A percentile compares a stretch with the other conserved stretches of the same genome.
These are phyloP conservation scores for Serendipita sp. DNA, from an alignment of 768 basidiomycete species.

Conservation along the genomic window DNA sequence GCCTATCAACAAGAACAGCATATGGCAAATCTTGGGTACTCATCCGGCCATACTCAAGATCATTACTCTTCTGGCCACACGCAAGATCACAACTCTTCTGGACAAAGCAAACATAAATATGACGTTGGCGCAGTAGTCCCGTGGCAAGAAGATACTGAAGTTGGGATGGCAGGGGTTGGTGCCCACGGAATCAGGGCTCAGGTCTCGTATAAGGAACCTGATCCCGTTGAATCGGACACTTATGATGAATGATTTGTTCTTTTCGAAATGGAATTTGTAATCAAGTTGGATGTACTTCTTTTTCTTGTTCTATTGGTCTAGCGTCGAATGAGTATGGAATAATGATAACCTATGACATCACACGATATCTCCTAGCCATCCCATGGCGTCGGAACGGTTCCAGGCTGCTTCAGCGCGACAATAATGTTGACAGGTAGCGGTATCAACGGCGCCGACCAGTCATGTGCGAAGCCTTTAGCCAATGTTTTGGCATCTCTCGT, in stretches of 20 bases:
- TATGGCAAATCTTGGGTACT: too few relatives aligned
- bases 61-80: not conserved
- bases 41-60: too few relatives aligned
- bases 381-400: not conserved
- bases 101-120: not conserved
- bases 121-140: not conserved
- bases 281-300: not conserved
- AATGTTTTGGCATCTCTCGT: not conserved
- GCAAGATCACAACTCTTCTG: not conserved
- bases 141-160: slow-evolving; percentile 2
- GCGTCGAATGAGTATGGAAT: too few relatives aligned
- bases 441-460: not conserved
- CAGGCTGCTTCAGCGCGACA: not conserved
- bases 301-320: too few relatives aligned
- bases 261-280: not conserved
- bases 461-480: not conserved
- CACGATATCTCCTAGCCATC: too few relatives aligned
- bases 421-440: not conserved
- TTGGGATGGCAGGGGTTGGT: not conserved
- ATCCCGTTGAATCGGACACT: not conserved
- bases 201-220: slow-evolving; percentile 1
- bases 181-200: not conserved
- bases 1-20: too few relatives aligned
- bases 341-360: too few relatives aligned
- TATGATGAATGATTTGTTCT: not conserved